Conservation (phyloP, 2,329 filamentous ascomycete species). For the Stemphylium beticola region DNA sequence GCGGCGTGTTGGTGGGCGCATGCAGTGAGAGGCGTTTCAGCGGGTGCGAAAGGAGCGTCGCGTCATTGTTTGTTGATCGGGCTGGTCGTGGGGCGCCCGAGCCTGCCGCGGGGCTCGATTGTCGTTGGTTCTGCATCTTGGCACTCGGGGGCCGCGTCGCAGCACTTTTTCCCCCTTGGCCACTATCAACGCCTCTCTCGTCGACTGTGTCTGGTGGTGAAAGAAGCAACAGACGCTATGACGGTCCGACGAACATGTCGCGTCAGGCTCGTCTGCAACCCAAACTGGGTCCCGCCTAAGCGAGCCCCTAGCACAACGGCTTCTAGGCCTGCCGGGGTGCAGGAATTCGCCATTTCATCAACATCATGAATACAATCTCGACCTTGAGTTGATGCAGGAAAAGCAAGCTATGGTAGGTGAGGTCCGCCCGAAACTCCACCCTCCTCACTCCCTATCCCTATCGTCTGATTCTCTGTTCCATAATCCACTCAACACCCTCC, state of each 20-base stretch:
- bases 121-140: constrained; percentile 35
- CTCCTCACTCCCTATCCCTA: too few species aligned
- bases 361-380: too few species aligned
- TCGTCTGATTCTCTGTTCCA: constrained; percentile 15
- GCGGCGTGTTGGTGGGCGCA: constrained; percentile 37
- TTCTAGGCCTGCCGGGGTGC: constrained; percentile 4
- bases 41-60: constrained; percentile 40
- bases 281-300: constrained; percentile 18
- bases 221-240: constrained; percentile 23
- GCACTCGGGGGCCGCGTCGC: constrained; percentile 30
- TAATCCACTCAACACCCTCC: constrained; percentile 46
- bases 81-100: constrained; percentile 17
- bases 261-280: constrained; percentile 11
- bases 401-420: too few species aligned
- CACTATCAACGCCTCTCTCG: constrained; percentile 2
- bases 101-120: constrained; percentile 15
- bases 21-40: constrained; percentile 48
- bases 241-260: constrained; percentile 11
- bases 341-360: too few species aligned
- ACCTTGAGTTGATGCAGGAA: too few species aligned
- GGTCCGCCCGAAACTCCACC: too few species aligned
- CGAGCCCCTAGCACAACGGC: constrained; percentile 19
- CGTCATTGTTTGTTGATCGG: constrained; percentile 46
- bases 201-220: constrained; percentile 10
- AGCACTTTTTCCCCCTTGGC: constrained; percentile 27